Conservation (phyloP, 495 filamentous ascomycete species). For the Parathielavia hyrcaniae region DNA sequence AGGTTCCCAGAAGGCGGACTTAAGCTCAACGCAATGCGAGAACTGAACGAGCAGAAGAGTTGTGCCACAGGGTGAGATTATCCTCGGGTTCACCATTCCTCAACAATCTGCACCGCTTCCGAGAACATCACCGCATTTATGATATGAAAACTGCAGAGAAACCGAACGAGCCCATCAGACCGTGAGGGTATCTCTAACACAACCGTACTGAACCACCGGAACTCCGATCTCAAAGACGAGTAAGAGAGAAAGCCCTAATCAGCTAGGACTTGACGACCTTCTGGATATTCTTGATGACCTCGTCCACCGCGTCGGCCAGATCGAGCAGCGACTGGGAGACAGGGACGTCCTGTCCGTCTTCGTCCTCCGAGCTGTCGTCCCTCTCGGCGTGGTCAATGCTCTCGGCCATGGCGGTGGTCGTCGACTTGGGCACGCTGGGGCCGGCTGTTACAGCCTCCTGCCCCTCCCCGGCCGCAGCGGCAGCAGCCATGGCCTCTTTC, state of each 20-base stretch:
- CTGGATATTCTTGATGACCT: not conserved
- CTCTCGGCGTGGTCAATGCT: not conserved
- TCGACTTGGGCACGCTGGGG: not conserved
- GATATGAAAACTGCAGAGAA: no score
- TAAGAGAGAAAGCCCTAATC: no score
- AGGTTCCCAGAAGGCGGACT: slow-evolving; percentile 11
- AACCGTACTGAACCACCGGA: no score
- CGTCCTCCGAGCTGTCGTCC: not conserved
- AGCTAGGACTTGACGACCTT: not conserved
- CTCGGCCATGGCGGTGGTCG: not conserved
- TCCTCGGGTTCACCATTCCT: no score
- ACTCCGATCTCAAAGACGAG: no score
- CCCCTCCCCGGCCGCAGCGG: not conserved
- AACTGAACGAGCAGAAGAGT: slow-evolving; percentile 5
- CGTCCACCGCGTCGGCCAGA: not conserved
- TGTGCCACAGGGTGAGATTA: slow-evolving; percentile 17
- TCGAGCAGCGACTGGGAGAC: not conserved
- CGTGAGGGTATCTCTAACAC: no score
- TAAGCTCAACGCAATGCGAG: not conserved
- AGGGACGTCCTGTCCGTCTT: not conserved
- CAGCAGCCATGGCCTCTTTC: not conserved
- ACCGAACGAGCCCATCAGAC: no score
- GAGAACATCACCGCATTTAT: no score
- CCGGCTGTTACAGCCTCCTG: not conserved
- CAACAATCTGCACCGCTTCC: no score